Conservation (phyloP, 352 stramenopile species). For the Pythium aquatile region DNA sequence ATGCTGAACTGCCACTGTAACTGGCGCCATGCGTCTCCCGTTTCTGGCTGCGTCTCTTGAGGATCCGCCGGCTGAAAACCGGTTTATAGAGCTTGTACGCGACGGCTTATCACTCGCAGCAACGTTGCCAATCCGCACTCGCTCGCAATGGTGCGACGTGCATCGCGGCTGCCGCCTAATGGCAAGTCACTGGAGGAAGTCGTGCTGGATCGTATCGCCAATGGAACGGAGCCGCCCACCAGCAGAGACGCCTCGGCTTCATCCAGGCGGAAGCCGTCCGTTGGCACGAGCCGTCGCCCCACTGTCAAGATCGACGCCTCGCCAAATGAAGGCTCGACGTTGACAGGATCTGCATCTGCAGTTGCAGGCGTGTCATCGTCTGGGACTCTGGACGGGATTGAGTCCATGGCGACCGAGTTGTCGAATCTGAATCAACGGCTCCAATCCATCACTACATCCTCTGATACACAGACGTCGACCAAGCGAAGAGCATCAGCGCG, state of each 20-base stretch:
- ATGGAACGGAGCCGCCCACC: neutral
- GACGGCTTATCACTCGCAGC: neutral
- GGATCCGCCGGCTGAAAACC: neutral
- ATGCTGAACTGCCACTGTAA: neutral
- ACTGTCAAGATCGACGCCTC: neutral
- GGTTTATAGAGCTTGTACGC: neutral
- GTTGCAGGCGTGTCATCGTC: conserved; percentile 6
- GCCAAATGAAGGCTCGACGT: neutral
- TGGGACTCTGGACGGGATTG: conserved; percentile 23
- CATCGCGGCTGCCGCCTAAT: conserved; percentile 47
- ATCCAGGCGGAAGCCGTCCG: conserved; percentile 3
- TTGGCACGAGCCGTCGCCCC: conserved; percentile 1
- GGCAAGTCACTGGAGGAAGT: conserved; percentile 71
- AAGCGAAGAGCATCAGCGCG: conserved; percentile 7
- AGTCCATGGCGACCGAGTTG: conserved; percentile 28
- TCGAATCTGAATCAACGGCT: conserved; percentile 29
- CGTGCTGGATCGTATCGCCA: conserved; percentile 48
- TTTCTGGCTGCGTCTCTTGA: conserved; percentile 2
- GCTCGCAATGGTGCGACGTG: conserved; percentile 56
- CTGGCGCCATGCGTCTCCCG: neutral
- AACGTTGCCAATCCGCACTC: neutral
- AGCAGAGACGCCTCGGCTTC: neutral
- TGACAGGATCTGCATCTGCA: neutral
- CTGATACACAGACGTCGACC: neutral
- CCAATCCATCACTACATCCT: conserved; percentile 14